These are phyloP conservation scores for Crassisporium funariophilum DNA, from an alignment of 768 basidiomycete species.

Conservation along the genomic window DNA sequence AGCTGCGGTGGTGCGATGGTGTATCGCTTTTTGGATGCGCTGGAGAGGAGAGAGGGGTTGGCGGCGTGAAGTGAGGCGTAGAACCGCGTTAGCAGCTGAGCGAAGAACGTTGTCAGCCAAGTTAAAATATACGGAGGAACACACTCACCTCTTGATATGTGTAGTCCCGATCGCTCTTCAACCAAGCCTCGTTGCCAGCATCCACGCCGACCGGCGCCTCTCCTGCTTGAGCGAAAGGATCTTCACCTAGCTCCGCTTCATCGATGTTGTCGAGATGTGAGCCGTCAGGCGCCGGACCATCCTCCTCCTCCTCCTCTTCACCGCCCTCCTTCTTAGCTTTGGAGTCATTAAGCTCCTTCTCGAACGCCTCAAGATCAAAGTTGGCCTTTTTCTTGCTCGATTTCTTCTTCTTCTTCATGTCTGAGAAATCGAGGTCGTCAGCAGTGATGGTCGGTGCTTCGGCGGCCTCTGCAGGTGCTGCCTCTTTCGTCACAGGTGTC, in stretches of 20 bases:
- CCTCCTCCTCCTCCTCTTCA: conserved; percentile 59
- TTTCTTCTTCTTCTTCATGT: conserved; percentile 97
- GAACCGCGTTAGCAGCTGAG: conserved; percentile 88
- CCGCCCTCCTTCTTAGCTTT: conserved; percentile 55
- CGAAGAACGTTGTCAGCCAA: conserved; percentile 4
- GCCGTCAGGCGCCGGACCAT: conserved; percentile 55
- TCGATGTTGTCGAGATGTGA: conserved; percentile 70
- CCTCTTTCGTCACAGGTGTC: conserved; percentile 44
- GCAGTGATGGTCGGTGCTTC: conserved; percentile 48
- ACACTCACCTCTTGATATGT: conserved; percentile 84
- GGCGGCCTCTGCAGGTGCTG: conserved; percentile 34
- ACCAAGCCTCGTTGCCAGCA: conserved; percentile 84
- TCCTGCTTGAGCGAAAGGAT: conserved; percentile 70
- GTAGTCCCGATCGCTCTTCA: conserved; percentile 92
- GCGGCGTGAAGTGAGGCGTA: conserved; percentile 89
- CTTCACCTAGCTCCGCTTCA: conserved; percentile 86
- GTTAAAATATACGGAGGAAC: not conserved
- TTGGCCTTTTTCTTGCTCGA: conserved; percentile 84
- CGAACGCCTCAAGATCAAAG: conserved; percentile 90
- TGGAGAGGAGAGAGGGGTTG: conserved; percentile 85
- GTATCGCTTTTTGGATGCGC: conserved; percentile 88
- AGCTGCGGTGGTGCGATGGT: conserved; percentile 96
- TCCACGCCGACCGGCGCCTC: conserved; percentile 64
- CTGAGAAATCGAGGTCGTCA: conserved; percentile 91
- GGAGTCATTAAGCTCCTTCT: conserved; percentile 82